Percentiles rank a stretch among this genome's conserved stretches.
Conservation (phyloP, 2,329 filamentous ascomycete genomes). For the Cadophora malorum region DNA sequence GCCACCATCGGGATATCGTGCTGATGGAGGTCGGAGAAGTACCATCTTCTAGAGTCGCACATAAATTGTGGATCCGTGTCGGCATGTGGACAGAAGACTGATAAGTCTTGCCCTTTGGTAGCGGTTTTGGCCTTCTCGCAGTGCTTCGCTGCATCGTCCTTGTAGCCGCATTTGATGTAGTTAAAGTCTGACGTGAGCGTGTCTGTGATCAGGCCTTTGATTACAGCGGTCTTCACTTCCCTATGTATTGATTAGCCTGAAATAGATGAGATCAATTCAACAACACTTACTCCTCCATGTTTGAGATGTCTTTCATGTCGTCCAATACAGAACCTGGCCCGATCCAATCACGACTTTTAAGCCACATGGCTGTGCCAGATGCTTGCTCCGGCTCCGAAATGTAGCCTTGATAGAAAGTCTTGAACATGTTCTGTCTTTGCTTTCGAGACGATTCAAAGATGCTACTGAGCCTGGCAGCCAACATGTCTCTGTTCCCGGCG, state of each 20-base stretch:
- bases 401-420: constrained; percentile 12
- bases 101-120: constrained; percentile 6
- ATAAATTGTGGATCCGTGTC: constrained; percentile 24
- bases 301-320: constrained; percentile 15
- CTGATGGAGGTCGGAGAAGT: constrained; percentile 10
- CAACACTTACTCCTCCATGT: constrained; percentile 20
- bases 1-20: constrained; percentile 15
- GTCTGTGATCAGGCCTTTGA: constrained; percentile 20
- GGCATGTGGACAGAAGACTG: constrained; percentile 22
- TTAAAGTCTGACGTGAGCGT: constrained; percentile 15
- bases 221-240: constrained; percentile 10
- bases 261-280: background rate
- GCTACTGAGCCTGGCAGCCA: constrained; percentile 13
- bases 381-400: background rate
- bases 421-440: background rate
- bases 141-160: constrained; percentile 1
- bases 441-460: constrained; percentile 13
- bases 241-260: constrained; percentile 17
- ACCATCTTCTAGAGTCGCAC: constrained; percentile 23
- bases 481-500: constrained; percentile 17
- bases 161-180: constrained; percentile 26
- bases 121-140: constrained; percentile 17
- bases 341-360: constrained; percentile 11
- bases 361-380: constrained; percentile 17
- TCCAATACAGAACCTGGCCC: constrained; percentile 13